Percentiles rank a stretch among this genome's conserved stretches.
Conservation (phyloP, 2,329 filamentous ascomycete genomes). For the Xylaria sp. region DNA sequence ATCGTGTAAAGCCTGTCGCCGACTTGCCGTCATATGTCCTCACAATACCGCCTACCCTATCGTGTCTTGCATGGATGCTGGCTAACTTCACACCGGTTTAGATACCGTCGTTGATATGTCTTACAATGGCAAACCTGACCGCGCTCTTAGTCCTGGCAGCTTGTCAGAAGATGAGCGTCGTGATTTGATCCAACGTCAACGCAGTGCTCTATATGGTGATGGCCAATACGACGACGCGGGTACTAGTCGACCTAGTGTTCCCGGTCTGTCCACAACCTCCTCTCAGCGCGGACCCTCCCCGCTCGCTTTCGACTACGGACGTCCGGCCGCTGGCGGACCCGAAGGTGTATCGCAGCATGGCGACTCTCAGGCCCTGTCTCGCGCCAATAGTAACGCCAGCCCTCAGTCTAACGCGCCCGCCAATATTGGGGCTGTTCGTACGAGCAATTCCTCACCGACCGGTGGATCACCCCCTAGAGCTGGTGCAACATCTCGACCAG, state of each 20-base stretch:
- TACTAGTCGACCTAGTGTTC: constrained; percentile 71
- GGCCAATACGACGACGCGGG: constrained; percentile 75
- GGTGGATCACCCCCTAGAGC: constrained; percentile 81
- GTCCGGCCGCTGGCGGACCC: constrained; percentile 51
- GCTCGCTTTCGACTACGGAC: constrained; percentile 75
- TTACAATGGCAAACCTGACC: constrained; percentile 78
- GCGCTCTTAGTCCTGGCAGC: constrained; percentile 81
- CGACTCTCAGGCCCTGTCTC: constrained; percentile 67
- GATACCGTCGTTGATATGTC: constrained; percentile 62
- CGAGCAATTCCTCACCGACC: constrained; percentile 84
- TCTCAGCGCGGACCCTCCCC: constrained; percentile 82
- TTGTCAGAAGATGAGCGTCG: constrained; percentile 97
- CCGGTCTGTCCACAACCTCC: constrained; percentile 70
- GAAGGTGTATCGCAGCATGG: constrained; percentile 59
- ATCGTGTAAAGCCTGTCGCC: constrained; percentile 45
- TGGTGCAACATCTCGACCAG: constrained; percentile 67
- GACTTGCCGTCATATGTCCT: constrained; percentile 41
- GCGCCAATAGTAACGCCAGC: constrained; percentile 86
- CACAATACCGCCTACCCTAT: constrained; percentile 38
- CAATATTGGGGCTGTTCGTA: constrained; percentile 75
- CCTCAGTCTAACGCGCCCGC: constrained; percentile 74
- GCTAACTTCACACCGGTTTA: constrained; percentile 57
- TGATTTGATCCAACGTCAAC: constrained; percentile 94
- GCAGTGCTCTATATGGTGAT: constrained; percentile 91
- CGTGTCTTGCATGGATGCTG: constrained; percentile 42